Evolutionary conservation across 2,329 filamentous ascomycete species (phyloP), one percentile per base, ranked within the genome.

Genomic region (Colletotrichum incanum): DNA sequence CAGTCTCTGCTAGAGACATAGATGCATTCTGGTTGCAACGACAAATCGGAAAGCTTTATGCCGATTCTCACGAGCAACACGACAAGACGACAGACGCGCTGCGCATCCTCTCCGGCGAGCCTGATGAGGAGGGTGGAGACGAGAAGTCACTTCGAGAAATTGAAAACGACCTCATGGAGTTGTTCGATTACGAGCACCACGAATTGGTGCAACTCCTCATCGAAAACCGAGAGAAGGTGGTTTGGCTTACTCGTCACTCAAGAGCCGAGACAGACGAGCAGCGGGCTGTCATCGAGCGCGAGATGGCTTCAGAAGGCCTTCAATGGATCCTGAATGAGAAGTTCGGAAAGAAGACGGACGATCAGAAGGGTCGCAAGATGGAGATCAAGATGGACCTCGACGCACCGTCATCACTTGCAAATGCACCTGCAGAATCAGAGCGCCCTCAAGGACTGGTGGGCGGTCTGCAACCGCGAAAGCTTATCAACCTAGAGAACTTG

Each of bases 351-450:
- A 87, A 89, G 49, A 84, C 87, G 4, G 86, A 88, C 31, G 88
- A 89, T 39, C 86, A 87, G 26, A 88, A 89, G 74, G 91, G 90
- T 75, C 85, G 88, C 62, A 93, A 92, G 76, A 91, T 94, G 81
- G 96, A 95, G 78, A 95, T 98, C 81, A 98, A 97, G 82, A 98
- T 98, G 94, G 94, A 98, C 76, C 92, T 98, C 75, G 94, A 97
- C 80, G 86, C 94, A 45, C 90, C 93, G 0, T 86, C 89, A 63
- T 87, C 87, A 2, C 87, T 91, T 62, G 88, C 85, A 62, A 86
- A 88, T 74, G 84, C 80, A 62, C 43, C 80, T 2, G 78, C 83
- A 34, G 89, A 87, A 79, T 76, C 81, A 80, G 89, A 93, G 73
- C 88, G 88, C 58, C 81, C 85, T 28, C 93, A 94, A 60, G 92